Evolutionary conservation across 768 basidiomycete genomes (phyloP), one percentile per base, ranked within the genome.

Genomic region (Boletus subparvulus): DNA sequence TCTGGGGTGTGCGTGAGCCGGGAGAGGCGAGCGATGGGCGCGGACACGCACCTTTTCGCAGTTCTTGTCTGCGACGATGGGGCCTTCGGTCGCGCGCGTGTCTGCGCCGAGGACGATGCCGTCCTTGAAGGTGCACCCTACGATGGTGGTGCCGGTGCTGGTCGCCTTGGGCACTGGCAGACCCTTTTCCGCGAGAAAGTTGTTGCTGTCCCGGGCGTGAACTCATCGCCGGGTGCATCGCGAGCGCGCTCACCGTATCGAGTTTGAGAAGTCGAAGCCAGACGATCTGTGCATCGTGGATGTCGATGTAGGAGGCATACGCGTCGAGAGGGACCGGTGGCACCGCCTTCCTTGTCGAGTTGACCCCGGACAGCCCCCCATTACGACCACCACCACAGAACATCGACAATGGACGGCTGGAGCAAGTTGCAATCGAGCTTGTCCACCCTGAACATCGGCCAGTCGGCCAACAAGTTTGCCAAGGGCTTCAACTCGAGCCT

Each of bases 1-100:
- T 99, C 96, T 98, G 61, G 24, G 28, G 54, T 9, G 47, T 7
- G 40, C 21, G 3, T 28, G 28, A 28, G 40, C 2, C 6, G 14
- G 3, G 24, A 36, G 3, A 21, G 8, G 4, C 7, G 16, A 21
- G 40, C 7, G 49, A 33, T 14, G 41, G 28, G 21, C 16, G 30
- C 33, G 43, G 16, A 9, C 17, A 62, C 76, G 46, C 53, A 95
- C 96, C 89, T 99, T 99, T 78, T 98, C 97, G 74, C 97, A 99
- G 76, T 99, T 99, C 84, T 99, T 98, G 78, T 98, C 96, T 0
- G 93, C 93, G 28, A 99, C 92, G 61, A 98, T 98, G 24, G 84
- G 83, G 1, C 96, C 97, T 58, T 87, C 92, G 0, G 97, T 98
- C 5, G 97, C 95, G 65, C 96, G 82, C 1, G 97, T 99, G 73